Evolutionary conservation across 768 basidiomycete species (phyloP).

Genomic region (Lentinula boryana): DNA sequence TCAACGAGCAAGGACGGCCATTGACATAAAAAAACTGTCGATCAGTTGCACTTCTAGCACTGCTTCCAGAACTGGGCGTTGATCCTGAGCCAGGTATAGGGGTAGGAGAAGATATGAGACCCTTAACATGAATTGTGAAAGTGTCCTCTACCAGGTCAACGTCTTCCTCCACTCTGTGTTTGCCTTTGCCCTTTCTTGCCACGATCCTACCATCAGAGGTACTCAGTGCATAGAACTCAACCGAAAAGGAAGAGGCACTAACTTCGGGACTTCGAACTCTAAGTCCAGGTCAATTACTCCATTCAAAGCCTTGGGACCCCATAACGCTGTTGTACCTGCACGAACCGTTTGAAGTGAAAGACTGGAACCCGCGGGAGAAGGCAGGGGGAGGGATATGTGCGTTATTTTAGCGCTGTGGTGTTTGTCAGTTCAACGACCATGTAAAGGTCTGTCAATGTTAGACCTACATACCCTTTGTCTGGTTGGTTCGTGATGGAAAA

Average conservation of each 20-base stretch:
- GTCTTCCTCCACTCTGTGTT: slow-evolving; percentile 3
- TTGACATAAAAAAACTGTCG: slow-evolving; percentile 93
- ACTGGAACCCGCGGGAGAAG: not conserved
- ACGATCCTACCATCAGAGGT: not conserved
- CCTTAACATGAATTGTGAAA: slow-evolving; percentile 54
- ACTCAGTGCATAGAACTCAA: not conserved
- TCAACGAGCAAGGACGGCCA: slow-evolving; percentile 77
- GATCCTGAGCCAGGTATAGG: slow-evolving; percentile 4
- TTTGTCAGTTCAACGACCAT: not conserved
- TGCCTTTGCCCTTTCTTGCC: not conserved
- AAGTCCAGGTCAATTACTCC: slow-evolving; percentile 71
- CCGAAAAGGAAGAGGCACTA: not conserved
- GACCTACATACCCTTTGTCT: slow-evolving; percentile 70
- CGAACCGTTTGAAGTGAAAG: slow-evolving; percentile 32
- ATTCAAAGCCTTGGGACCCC: slow-evolving; percentile 79
- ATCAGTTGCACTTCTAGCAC: slow-evolving; percentile 72
- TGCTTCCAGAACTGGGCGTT: not conserved
- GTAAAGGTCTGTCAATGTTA: not conserved
- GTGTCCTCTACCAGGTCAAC: slow-evolving; percentile 12
- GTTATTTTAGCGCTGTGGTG: not conserved
- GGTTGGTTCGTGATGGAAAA: slow-evolving; percentile 66
- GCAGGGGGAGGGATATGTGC: slow-evolving; percentile 6
- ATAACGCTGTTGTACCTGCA: slow-evolving; percentile 66
- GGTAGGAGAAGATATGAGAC: slow-evolving; percentile 57
- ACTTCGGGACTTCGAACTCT: slow-evolving; percentile 45